Evolutionary conservation across 805 yeast species (phyloP).

Genomic region (Danielia oregonensis): DNA sequence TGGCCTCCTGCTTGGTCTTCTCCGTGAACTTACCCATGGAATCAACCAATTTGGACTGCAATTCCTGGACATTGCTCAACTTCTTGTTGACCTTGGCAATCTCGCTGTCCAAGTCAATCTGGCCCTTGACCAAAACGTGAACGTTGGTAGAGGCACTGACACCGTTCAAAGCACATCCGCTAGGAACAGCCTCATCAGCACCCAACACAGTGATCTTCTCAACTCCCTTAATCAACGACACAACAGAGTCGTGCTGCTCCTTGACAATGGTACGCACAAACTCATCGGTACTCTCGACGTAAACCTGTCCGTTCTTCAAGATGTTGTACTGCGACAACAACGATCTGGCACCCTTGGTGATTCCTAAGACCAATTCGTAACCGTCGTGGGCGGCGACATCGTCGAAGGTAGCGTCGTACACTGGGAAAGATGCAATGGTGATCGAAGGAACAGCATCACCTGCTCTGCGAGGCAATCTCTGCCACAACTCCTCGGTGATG

Average conservation of each 20-base stretch:
- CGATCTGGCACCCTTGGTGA: conserved; percentile 90
- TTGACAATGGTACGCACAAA: conserved; percentile 49
- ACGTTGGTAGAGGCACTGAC: conserved; percentile 80
- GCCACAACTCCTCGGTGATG: conserved; percentile 98
- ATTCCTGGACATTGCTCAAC: conserved; percentile 59
- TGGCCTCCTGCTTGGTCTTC: conserved; percentile 81
- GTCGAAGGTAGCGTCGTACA: conserved; percentile 53
- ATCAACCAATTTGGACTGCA: conserved; percentile 63
- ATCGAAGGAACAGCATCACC: conserved; percentile 69
- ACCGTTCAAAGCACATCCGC: conserved; percentile 85
- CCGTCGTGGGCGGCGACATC: conserved; percentile 65
- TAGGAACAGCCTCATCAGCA: conserved; percentile 58
- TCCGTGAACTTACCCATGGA: conserved; percentile 76
- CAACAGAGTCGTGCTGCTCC: conserved; percentile 81
- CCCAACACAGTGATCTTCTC: conserved; percentile 66
- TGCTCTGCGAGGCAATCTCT: conserved; percentile 87
- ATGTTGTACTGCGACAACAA: conserved; percentile 86
- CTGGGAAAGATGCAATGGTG: conserved; percentile 78
- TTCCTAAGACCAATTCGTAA: conserved; percentile 79
- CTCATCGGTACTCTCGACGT: conserved; percentile 62
- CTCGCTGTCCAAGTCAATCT: conserved; percentile 88
- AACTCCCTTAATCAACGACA: conserved; percentile 88
- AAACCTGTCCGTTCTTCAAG: conserved; percentile 82
- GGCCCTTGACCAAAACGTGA: conserved; percentile 90
- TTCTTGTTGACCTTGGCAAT: conserved; percentile 78